phyloP scores from a whole-genome alignment of 345 rosid genomes.

The Corchorus olitorius region DNA sequence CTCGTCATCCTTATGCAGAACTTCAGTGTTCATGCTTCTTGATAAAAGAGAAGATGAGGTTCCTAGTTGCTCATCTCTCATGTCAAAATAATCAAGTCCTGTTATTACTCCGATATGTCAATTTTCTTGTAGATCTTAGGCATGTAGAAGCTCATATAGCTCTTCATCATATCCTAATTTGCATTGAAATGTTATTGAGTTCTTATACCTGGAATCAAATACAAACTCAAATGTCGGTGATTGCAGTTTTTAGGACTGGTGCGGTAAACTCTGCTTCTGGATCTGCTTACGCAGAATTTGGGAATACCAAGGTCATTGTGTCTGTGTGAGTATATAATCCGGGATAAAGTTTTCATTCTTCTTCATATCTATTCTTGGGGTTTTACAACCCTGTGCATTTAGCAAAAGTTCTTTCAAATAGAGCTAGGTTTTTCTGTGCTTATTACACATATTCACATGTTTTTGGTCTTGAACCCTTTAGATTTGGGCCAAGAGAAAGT shows the following conservation, averaged over 20 bases:
- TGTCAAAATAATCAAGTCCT: background rate
- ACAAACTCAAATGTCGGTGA: slow-evolving; percentile 7
- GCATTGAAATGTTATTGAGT: background rate
- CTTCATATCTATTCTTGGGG: slow-evolving; percentile 12
- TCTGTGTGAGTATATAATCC: slow-evolving; percentile 75
- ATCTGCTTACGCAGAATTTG: slow-evolving; percentile 96
- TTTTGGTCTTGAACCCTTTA: slow-evolving; percentile 26
- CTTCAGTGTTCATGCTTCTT: background rate
- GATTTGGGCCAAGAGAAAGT: slow-evolving; percentile 99
- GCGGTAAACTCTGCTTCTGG: slow-evolving; percentile 92
- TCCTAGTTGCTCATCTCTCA: background rate
- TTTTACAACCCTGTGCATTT: background rate
- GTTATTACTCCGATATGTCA: background rate
- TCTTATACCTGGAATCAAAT: background rate
- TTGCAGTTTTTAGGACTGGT: slow-evolving; percentile 76
- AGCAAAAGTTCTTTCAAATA: background rate
- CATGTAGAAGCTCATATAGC: background rate
- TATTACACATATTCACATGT: background rate
- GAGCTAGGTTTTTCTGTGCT: slow-evolving; percentile 1
- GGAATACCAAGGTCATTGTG: slow-evolving; percentile 91
- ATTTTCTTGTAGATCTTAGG: slow-evolving; percentile 6
- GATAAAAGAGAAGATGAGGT: background rate
- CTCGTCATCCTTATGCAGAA: background rate
- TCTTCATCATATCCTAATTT: background rate
- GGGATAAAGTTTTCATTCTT: background rate